Conservation (phyloP, 2,329 filamentous ascomycete species). For the Penicillium sp. region DNA sequence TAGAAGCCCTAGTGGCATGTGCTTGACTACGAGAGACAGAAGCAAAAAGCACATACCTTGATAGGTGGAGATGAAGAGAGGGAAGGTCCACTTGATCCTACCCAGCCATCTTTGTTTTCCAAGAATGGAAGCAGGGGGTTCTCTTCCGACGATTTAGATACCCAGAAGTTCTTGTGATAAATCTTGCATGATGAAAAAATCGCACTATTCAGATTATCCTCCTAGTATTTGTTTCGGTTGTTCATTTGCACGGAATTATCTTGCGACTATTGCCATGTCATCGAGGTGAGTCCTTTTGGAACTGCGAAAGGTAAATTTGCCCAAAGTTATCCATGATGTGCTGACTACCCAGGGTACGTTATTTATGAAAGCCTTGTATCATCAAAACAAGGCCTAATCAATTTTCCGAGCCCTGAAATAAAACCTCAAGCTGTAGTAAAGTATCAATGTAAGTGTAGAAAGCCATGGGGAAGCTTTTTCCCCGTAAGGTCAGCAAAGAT, state of each 20-base stretch:
- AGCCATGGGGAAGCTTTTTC: too few relatives aligned
- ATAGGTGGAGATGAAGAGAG: neutral
- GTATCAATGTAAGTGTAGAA: too few relatives aligned
- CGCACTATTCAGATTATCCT: neutral
- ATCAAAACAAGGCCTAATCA: too few relatives aligned
- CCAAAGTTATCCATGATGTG: too few relatives aligned
- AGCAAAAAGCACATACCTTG: neutral
- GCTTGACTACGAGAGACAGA: neutral
- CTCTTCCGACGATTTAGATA: conserved; percentile 13
- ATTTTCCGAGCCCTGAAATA: too few relatives aligned
- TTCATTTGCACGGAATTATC: neutral
- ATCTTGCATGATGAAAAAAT: neutral
- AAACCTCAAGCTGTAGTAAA: too few relatives aligned
- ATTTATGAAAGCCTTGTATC: too few relatives aligned
- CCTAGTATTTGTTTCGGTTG: neutral
- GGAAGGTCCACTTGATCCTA: neutral
- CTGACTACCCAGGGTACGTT: too few relatives aligned
- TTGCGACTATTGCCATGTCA: too few relatives aligned
- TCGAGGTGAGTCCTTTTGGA: too few relatives aligned
- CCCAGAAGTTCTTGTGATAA: conserved; percentile 15
- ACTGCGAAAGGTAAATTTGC: too few relatives aligned
- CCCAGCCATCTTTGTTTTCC: neutral
- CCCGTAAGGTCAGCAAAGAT: too few relatives aligned
- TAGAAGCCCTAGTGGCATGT: neutral
- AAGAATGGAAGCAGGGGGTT: neutral